These are phyloP conservation scores for Pachysandra terminalis DNA, from an alignment of 164 flowering plant genomes.

Conservation along the genomic window DNA sequence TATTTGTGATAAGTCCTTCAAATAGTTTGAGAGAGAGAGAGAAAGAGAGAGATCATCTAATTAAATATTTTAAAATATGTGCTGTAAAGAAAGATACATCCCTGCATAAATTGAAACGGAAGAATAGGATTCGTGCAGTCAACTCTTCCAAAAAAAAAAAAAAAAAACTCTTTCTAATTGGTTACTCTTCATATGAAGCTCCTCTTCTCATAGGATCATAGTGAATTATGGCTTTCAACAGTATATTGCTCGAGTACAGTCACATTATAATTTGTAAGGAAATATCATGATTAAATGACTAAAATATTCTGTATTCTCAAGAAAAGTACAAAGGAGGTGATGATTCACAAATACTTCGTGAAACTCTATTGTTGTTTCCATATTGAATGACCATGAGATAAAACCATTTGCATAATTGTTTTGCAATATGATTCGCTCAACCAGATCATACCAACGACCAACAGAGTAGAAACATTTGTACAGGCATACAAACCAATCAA, in stretches of 20 bases:
- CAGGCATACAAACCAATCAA: neutral
- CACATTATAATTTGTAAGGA: too few relatives aligned
- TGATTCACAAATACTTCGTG: neutral
- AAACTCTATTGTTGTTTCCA: neutral
- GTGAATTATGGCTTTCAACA: neutral
- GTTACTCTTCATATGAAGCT: neutral
- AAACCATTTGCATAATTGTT: neutral
- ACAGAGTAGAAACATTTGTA: neutral
- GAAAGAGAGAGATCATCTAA: neutral
- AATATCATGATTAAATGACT: too few relatives aligned
- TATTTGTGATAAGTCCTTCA: neutral
- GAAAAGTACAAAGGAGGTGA: neutral
- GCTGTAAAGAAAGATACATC: too few relatives aligned
- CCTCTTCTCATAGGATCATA: neutral
- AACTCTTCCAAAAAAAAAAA: too few relatives aligned
- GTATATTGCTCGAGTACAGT: neutral
- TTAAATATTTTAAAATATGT: too few relatives aligned
- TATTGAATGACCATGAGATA: neutral
- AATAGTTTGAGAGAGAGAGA: too few relatives aligned
- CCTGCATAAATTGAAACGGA: neutral
- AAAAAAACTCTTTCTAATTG: too few relatives aligned
- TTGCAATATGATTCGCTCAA: neutral
- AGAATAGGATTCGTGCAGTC: too few relatives aligned
- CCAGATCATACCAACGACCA: neutral
- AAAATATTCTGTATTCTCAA: too few relatives aligned